Percentiles rank a stretch among this genome's conserved stretches.
Evolutionary conservation across 2,329 filamentous ascomycete genomes (phyloP).

Genomic region (Diplodia seriata): DNA sequence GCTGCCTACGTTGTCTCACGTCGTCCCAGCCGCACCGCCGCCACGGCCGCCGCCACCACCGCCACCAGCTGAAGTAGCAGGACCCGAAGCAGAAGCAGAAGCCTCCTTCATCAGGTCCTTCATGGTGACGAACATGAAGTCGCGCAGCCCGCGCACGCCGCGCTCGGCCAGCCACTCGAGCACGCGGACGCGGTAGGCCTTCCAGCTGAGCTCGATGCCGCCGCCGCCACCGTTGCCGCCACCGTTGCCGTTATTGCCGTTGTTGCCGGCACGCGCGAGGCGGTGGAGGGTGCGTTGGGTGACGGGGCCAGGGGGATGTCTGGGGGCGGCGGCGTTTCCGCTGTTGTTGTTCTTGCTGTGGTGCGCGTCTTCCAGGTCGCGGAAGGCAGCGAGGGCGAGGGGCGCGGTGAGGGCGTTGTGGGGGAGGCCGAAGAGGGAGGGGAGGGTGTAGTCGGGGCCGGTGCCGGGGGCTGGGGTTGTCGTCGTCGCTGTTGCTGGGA

Average conservation of each 20-base stretch:
- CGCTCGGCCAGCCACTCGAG: conserved; percentile 69
- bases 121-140: conserved; percentile 82
- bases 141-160: conserved; percentile 70
- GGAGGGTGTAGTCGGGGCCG: conserved; percentile 47
- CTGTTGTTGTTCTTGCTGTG: conserved; percentile 44
- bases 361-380: conserved; percentile 55
- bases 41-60: too few relatives aligned
- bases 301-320: conserved; percentile 36
- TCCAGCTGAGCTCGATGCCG: conserved; percentile 63
- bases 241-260: too few relatives aligned
- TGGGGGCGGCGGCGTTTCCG: neutral
- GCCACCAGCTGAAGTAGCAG: too few relatives aligned
- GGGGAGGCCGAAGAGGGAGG: conserved; percentile 56
- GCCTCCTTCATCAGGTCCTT: conserved; percentile 44
- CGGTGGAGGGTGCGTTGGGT: conserved; percentile 50
- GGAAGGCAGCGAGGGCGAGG: conserved; percentile 57
- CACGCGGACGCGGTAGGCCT: conserved; percentile 76
- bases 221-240: conserved; percentile 36
- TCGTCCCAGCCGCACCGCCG: too few relatives aligned
- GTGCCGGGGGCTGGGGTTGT: conserved; percentile 56
- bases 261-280: conserved; percentile 57
- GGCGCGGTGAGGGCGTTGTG: conserved; percentile 55
- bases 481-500: conserved; percentile 45
- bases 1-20: too few relatives aligned
- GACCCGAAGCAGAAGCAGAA: neutral